Conservation (phyloP, 345 rosid species). For the Gynandropsis gynandra region DNA sequence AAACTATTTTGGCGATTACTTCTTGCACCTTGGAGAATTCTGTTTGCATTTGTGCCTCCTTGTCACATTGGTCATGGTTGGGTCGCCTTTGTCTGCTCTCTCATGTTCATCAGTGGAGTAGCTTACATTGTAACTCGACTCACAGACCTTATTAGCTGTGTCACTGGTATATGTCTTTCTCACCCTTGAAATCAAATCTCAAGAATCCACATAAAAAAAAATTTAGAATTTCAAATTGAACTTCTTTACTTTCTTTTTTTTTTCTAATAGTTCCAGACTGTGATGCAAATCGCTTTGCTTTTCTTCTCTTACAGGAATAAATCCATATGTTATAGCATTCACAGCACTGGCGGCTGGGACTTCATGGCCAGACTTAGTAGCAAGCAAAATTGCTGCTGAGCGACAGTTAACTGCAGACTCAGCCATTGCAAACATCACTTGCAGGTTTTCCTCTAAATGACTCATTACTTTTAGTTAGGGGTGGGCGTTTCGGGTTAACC, state of each 20-base stretch:
- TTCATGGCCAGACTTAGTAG: slow-evolving; percentile 97
- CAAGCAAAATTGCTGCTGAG: slow-evolving; percentile 95
- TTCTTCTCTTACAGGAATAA: slow-evolving; percentile 47
- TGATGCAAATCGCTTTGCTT: neutral
- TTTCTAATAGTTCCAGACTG: no score
- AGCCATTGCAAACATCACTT: slow-evolving; percentile 93
- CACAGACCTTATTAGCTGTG: slow-evolving; percentile 85
- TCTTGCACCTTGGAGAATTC: slow-evolving; percentile 64
- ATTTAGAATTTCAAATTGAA: no score
- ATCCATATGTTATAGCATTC: slow-evolving; percentile 88
- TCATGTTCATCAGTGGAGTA: slow-evolving; percentile 71
- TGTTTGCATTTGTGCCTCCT: slow-evolving; percentile 93
- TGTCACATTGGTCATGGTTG: slow-evolving; percentile 83
- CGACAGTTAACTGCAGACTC: slow-evolving; percentile 92
- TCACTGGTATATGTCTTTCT: slow-evolving; percentile 49
- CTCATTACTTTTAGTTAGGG: no score
- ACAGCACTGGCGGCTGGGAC: slow-evolving; percentile 92
- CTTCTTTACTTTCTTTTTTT: no score
- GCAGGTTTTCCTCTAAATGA: slow-evolving; percentile 65
- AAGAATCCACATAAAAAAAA: no score
- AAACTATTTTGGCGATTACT: slow-evolving; percentile 55
- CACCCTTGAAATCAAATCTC: no score
- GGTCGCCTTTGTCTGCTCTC: slow-evolving; percentile 81
- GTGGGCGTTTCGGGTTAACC: no score
- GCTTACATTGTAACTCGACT: slow-evolving; percentile 69